phyloP scores from a whole-genome alignment of 2,329 filamentous ascomycete genomes.

The Penicillium sp. region DNA sequence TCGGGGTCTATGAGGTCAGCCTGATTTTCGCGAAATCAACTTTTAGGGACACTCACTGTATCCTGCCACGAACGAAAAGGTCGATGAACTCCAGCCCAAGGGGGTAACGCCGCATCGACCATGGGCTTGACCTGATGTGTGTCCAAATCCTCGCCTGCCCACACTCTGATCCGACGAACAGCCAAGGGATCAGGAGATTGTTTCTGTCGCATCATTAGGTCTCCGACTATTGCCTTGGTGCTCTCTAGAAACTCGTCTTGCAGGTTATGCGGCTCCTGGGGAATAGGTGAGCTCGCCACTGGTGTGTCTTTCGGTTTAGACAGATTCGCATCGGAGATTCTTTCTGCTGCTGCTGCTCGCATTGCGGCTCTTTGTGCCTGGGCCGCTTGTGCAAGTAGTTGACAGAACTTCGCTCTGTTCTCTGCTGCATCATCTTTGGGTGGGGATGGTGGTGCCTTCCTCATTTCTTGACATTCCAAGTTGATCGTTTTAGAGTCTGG shows the following conservation, averaged over 20 bases:
- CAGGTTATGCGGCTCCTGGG: background rate
- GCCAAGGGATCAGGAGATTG: conserved; percentile 6
- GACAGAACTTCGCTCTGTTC: background rate
- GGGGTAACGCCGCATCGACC: background rate
- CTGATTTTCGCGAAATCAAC: background rate
- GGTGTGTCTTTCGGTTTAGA: background rate
- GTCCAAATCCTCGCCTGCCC: conserved; percentile 7
- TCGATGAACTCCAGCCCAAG: conserved; percentile 4
- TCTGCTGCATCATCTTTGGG: background rate
- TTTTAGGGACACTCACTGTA: background rate
- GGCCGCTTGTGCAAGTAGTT: background rate
- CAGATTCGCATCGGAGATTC: background rate
- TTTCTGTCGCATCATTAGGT: background rate
- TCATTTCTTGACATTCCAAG: background rate
- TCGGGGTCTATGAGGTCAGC: background rate
- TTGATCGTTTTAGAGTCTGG: background rate
- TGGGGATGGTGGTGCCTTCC: background rate
- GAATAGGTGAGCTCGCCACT: background rate
- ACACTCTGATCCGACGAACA: conserved; percentile 2
- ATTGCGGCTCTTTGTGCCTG: background rate
- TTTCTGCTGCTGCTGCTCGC: background rate
- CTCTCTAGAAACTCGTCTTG: background rate
- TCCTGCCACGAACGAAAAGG: conserved; percentile 3
- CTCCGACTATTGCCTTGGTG: background rate
- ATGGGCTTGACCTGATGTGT: background rate